Percentiles rank a stretch among this genome's conserved stretches.
phyloP scores from a whole-genome alignment of 352 stramenopile genomes.

The Globisporangium paroecandrum region DNA sequence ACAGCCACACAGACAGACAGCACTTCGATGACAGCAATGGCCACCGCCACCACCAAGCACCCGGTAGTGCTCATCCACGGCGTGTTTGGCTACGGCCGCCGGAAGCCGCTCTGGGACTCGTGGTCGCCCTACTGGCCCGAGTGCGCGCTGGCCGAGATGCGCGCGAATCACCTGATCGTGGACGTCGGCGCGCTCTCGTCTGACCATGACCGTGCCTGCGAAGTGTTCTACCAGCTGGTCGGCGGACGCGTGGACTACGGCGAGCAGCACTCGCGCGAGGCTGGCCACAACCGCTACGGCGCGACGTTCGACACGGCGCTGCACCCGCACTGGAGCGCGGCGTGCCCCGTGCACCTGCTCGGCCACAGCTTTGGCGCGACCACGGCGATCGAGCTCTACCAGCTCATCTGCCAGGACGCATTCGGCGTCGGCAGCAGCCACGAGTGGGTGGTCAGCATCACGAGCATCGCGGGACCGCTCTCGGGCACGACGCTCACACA shows the following conservation, averaged over 20 bases:
- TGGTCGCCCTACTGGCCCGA: slow-evolving; percentile 38
- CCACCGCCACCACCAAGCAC: slow-evolving; percentile 14
- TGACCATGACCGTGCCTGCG: slow-evolving; percentile 40
- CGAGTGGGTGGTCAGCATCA: slow-evolving; percentile 15
- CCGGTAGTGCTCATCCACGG: slow-evolving; percentile 33
- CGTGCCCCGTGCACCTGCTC: slow-evolving; percentile 24
- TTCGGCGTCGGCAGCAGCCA: slow-evolving; percentile 25
- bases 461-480: slow-evolving; percentile 5
- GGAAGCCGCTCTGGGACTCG: slow-evolving; percentile 27
- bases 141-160: slow-evolving; percentile 20
- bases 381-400: slow-evolving; percentile 30
- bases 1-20: background rate
- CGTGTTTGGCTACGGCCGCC: slow-evolving; percentile 22
- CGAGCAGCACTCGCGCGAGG: background rate
- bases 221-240: slow-evolving; percentile 38
- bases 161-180: slow-evolving; percentile 34
- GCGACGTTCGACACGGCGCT: background rate
- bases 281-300: background rate
- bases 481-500: slow-evolving; percentile 5
- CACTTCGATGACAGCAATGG: background rate
- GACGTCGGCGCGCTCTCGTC: slow-evolving; percentile 35
- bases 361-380: slow-evolving; percentile 30
- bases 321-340: slow-evolving; percentile 14
- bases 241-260: slow-evolving; percentile 24
- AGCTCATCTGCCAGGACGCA: slow-evolving; percentile 25